Base-by-base conservation (phyloP, 306 rosid genomes). In the Pterocarpus santalinus region DNA sequence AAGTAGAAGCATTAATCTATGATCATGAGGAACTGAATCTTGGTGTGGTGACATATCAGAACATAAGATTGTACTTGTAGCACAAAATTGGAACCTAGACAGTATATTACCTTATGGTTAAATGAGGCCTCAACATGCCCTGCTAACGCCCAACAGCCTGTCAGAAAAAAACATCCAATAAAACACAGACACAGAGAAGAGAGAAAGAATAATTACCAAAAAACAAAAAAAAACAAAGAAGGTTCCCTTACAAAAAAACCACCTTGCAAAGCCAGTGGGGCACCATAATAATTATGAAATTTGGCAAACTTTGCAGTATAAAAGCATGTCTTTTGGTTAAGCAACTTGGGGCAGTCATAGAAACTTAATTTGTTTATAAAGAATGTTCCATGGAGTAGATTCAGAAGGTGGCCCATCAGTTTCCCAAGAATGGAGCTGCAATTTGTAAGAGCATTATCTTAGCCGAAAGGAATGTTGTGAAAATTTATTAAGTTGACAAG, bases 331-430 rank as follows among this genome's bases (percentile, higher is more conserved):
- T 57, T 86, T 12, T 46, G 87, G 7, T 60, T 77, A 38, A 79
- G 69, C 56, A 81, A 81, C 69, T 80, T 89, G 74, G 85, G 86
- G 36, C 33, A 39, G 76, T 78, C 81, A 70, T 58, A 80, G 78
- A 78, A 79, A 64, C 76, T 75, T 46, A 71, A 69, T 58, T 75
- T 91, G 83, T 69, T 65, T 32, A 56, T 34, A 38, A 73, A 85
- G 46, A 83, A 17, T 61, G 86, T 53, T 65, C 84, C 89, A 61
- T 85, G 82, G 69, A 77, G 78, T 58, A 76, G 72, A 84, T 87
- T 88, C 76, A 89, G 80, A 80, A 88, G 65, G 78, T 73, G 86
- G 38, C 86, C 86, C 92, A 87, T 92, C 64, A 47, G 16, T 55
- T 71, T 72, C 64, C 63, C 67, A 38, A 81, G 63, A 49, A 3